Base-by-base conservation (phyloP, 805 yeast species). In the Kuraishia floccosa region DNA sequence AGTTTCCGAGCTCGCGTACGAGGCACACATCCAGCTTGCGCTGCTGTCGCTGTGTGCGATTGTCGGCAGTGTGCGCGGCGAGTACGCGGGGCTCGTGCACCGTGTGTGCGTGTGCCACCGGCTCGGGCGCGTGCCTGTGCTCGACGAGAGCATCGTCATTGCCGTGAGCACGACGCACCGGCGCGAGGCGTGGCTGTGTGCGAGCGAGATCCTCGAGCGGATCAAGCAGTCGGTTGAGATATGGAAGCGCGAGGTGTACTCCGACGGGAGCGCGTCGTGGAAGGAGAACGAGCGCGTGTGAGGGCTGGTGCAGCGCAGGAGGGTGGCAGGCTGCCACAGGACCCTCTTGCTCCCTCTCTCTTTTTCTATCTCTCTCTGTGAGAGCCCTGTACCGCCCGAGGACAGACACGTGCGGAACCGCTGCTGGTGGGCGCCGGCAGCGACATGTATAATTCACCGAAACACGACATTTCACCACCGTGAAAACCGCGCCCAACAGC, bases 201-300 rank as follows among this genome's bases (percentile, higher is more conserved):
- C 60, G 4, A 56, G 51, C 31, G 55, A 62, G 61, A 45, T 63
- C 0, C 40, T 68, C 12, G 72, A 68, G 33, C 46, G 48, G 28
- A 56, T 68, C 23, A 68, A 68, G 43, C 52, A 46, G 30, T 40
- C 41, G 3, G 65, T 54, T 3, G 76, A 68, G 40, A 65, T 68
- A 13, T 68, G 76, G 76, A 68, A 68, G 39, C 47, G 49, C 25
- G 76, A 68, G 39, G 44, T 47, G 13, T 68, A 61, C 36, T 40
- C 28, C 0, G 68, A 63, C 40, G 72, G 68, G 2, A 27, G 52
- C 1, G 34, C 45, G 2, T 27, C 35, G n/a, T 68, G 73, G 73
- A 63, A 63, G 30, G 54, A 54, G 31, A 64, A 65, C 37, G 63
- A 53, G n/a, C n/a, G n/a, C n/a, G n/a, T n/a, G n/a, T n/a, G n/a